Conservation (phyloP, 2,329 filamentous ascomycete species). For the Fusarium xylarioides region DNA sequence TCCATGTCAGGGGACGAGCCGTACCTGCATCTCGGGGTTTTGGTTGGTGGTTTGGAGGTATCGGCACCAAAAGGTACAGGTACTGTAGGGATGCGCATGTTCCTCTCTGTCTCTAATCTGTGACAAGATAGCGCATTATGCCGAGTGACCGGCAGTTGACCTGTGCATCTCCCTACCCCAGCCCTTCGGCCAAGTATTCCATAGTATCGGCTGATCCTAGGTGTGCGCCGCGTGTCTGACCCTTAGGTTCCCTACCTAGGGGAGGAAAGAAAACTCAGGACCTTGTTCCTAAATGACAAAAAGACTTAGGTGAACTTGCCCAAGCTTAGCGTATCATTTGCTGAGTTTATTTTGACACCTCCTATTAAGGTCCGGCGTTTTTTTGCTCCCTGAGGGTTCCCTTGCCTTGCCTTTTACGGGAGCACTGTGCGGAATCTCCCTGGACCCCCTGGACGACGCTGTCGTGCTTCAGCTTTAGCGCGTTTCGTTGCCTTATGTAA, state of each 20-base stretch:
- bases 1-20: slow-evolving; percentile 43
- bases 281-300: rapidly evolving
- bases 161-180: slow-evolving; percentile 4
- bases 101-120: slow-evolving; percentile 27
- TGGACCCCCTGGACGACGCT: not conserved
- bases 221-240: not conserved
- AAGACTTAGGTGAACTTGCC: no score
- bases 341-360: no score
- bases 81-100: slow-evolving; percentile 1
- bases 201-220: slow-evolving; percentile 5
- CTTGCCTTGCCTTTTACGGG: not conserved
- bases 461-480: slow-evolving; percentile 8
- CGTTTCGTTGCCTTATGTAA: slow-evolving; percentile 13
- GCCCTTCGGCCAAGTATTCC: slow-evolving; percentile 22
- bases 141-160: slow-evolving; percentile 10
- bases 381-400: no score
- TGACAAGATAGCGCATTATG: slow-evolving; percentile 13
- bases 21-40: slow-evolving; percentile 39
- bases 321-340: no score
- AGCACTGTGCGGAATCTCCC: slow-evolving; percentile 13
- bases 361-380: no score
- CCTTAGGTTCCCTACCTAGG: not conserved
- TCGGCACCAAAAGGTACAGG: not conserved
- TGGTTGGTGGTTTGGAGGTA: slow-evolving; percentile 38
- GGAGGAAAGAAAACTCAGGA: no score